Evolutionary conservation across 257 asterid species (phyloP).

Genomic region (Rehmannia glutinosa): DNA sequence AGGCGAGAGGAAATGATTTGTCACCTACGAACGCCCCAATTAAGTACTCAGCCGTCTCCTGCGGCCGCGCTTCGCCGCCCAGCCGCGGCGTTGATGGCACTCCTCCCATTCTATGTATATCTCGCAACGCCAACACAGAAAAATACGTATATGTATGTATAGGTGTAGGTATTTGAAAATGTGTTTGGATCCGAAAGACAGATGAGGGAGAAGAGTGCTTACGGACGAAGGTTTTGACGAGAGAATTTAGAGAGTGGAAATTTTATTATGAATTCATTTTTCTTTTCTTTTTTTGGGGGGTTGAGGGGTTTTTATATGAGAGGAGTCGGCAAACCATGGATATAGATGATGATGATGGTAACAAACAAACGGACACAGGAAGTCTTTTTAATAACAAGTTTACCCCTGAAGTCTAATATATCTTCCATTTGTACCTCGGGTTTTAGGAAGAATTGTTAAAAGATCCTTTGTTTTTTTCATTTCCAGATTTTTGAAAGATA

Average conservation of each 20-base stretch:
- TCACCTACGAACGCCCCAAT: constrained; percentile 72
- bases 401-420: neutral
- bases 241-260: constrained; percentile 17
- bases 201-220: constrained; percentile 5
- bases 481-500: neutral
- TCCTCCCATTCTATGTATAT: constrained; percentile 58
- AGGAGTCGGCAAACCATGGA: neutral
- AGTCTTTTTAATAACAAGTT: neutral
- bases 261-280: neutral
- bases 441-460: too few relatives aligned
- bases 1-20: constrained; percentile 61
- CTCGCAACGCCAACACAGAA: constrained; percentile 7
- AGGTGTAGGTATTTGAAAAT: too few relatives aligned
- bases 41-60: constrained; percentile 67
- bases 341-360: neutral
- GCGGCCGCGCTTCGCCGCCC: constrained; percentile 46
- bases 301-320: too few relatives aligned
- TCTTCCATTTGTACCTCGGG: neutral
- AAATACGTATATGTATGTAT: neutral
- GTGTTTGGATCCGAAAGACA: constrained; percentile 17
- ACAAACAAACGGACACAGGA: neutral
- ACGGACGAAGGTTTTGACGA: constrained; percentile 20
- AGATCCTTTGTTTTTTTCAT: neutral
- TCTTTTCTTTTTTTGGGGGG: too few relatives aligned
- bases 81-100: constrained; percentile 76